Base-by-base conservation (phyloP, 352 stramenopile species). In the Phytophthora colocasiae region DNA sequence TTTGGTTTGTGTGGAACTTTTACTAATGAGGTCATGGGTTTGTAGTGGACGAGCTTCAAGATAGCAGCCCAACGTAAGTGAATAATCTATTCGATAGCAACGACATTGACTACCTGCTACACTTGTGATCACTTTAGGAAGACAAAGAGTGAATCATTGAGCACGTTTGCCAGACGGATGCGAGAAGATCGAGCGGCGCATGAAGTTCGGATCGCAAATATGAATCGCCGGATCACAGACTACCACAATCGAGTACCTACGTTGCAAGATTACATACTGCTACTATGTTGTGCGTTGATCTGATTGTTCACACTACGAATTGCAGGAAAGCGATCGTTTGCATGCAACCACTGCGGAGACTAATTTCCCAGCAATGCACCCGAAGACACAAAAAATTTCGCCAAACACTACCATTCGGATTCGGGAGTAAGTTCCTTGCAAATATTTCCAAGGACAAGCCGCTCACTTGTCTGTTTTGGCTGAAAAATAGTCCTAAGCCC, bases 321-420 rank as follows among this genome's bases (percentile, higher is more conserved):
- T 17, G 22, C 6, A 94, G 86, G 81, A 91, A 69, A 78, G 81
- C 15, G 75, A 83, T 45, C 80, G 86, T 12, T 69, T 91, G 5
- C 75, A 91, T 22, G 82, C 84, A 32, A 85, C 66, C 40, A 92
- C 80, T 0, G 80, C 75, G 14, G 85, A 70, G 24, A 94, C 86
- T 14, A 92, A 92, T 53, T 94, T 93, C 40, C 84, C 86, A 17
- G 86, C 81, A 8, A 92, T 94, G 86, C 86, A 93, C 46, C 84
- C 83, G n/a, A 73, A 73, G 26, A 93, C 86, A 2, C 80, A 89
- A 43, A 83, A 79, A 53, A 93, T 92, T 48, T 90, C 80, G 6
- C 71, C 78, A 4, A 68, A 65, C 10, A 86, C 76, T 32, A 51
- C 54, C n/a, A 90, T 90, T 59, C 81, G 81, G 54, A 92, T 92